These are phyloP conservation scores for Mycena indigotica DNA, from an alignment of 768 basidiomycete species.

Conservation along the genomic window DNA sequence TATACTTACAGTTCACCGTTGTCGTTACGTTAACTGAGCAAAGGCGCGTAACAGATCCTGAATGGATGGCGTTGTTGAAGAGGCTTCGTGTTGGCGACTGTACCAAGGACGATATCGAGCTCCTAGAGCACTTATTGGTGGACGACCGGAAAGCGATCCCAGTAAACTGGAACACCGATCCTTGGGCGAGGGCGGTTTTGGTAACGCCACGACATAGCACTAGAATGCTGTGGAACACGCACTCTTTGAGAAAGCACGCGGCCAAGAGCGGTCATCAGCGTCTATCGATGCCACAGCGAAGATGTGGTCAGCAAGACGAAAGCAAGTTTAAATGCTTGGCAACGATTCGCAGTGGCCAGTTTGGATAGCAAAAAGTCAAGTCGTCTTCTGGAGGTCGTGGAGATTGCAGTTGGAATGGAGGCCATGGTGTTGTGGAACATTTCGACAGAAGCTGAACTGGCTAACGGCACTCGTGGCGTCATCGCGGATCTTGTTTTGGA, in stretches of 20 bases:
- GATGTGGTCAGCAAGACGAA: background rate
- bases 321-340: background rate
- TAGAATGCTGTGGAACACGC: too few relatives aligned
- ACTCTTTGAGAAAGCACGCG: background rate
- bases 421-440: too few relatives aligned
- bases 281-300: background rate
- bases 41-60: background rate
- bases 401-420: background rate
- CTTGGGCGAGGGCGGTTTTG: background rate
- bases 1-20: too few relatives aligned
- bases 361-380: background rate
- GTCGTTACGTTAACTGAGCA: background rate
- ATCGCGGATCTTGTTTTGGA: background rate
- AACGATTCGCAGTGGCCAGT: background rate
- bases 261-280: background rate
- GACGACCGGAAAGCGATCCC: background rate
- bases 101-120: background rate
- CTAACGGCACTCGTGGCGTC: background rate
- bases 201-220: background rate
- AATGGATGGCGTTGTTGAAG: background rate
- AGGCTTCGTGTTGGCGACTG: background rate
- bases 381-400: background rate
- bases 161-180: background rate
- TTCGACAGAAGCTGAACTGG: too few relatives aligned
- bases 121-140: background rate